These are phyloP conservation scores for Macrolepiota albuminosa DNA, from an alignment of 768 basidiomycete species.

Conservation along the genomic window DNA sequence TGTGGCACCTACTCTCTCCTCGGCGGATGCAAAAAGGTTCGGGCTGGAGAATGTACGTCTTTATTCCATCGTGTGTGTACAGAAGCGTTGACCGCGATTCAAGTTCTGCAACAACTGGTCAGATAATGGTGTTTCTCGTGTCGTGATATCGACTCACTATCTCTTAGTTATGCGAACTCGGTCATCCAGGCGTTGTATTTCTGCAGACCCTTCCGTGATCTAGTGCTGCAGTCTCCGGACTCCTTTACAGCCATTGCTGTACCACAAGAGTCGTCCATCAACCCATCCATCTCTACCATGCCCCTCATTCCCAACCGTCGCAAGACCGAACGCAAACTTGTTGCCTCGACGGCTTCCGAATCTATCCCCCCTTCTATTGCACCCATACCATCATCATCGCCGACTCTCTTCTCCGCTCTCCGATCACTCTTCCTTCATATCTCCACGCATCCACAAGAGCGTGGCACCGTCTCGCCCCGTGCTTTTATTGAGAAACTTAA, in stretches of 20 bases:
- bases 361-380: conserved; percentile 27
- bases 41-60: conserved; percentile 92
- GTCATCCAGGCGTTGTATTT: conserved; percentile 97
- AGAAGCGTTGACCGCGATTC: conserved; percentile 4
- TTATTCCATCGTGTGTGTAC: neutral
- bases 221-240: conserved; percentile 70
- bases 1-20: conserved; percentile 33
- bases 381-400: conserved; percentile 54
- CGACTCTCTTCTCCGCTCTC: conserved; percentile 86
- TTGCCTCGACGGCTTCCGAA: conserved; percentile 24
- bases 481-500: conserved; percentile 93
- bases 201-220: conserved; percentile 88
- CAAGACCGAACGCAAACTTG: conserved; percentile 52
- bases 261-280: conserved; percentile 19
- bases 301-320: conserved; percentile 41
- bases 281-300: conserved; percentile 22
- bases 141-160: conserved; percentile 15
- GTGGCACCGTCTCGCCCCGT: conserved; percentile 84
- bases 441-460: conserved; percentile 69
- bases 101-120: conserved; percentile 98
- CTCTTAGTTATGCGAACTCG: conserved; percentile 91
- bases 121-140: conserved; percentile 12
- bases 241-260: conserved; percentile 32
- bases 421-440: conserved; percentile 88
- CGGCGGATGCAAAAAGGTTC: conserved; percentile 82